A percentile compares a stretch with the other conserved stretches of the same genome.
These are phyloP conservation scores for Aspergillus steynii DNA, from an alignment of 495 filamentous ascomycete species.

Conservation along the genomic window DNA sequence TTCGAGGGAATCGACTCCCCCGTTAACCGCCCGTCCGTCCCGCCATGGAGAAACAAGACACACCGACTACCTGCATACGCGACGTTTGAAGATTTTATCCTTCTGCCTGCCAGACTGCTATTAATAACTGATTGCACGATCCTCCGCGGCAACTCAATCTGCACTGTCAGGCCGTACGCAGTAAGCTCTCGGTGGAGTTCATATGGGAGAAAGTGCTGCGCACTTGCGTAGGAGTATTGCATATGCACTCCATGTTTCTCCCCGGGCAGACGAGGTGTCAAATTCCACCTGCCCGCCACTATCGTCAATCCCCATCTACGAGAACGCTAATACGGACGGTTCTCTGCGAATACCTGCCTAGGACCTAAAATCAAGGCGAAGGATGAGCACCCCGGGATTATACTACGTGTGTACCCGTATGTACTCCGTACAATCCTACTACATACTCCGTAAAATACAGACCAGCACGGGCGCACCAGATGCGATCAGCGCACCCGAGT, in stretches of 20 bases:
- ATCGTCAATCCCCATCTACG: no score
- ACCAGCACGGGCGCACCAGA: no score
- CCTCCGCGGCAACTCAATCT: not conserved
- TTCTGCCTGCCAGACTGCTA: not conserved
- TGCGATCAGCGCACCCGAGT: not conserved
- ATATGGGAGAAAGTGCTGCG: not conserved
- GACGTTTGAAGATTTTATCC: not conserved
- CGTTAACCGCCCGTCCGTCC: not conserved
- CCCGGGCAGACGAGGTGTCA: not conserved
- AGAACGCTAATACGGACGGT: not conserved
- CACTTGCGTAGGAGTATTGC: not conserved
- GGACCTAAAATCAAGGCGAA: not conserved
- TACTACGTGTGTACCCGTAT: no score
- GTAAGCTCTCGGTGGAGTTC: not conserved
- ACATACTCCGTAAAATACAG: no score
- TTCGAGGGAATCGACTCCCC: constrained; percentile 4
- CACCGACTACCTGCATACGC: not conserved
- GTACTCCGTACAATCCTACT: no score
- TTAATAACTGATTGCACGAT: not conserved
- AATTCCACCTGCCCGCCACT: not conserved
- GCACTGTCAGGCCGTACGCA: not conserved
- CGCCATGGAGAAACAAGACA: not conserved
- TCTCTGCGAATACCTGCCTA: not conserved
- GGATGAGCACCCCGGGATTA: not conserved
- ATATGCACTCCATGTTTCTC: not conserved